These are phyloP conservation scores for Stephania cephalantha DNA, from an alignment of 164 flowering plant genomes.

Conservation along the genomic window DNA sequence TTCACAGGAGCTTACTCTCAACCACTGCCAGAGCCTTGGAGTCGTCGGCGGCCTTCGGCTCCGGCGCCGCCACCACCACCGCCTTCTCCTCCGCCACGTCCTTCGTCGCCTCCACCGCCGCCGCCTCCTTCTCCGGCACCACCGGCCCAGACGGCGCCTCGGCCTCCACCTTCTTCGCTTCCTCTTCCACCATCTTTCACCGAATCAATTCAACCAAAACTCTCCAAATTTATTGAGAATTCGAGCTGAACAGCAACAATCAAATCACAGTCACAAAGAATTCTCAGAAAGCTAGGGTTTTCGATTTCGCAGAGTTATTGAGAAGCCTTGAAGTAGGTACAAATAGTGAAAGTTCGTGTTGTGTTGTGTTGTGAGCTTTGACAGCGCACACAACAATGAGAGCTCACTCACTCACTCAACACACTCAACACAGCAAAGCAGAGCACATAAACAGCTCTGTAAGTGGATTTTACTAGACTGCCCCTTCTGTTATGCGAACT, in stretches of 20 bases:
- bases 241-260: background rate
- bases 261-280: background rate
- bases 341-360: background rate
- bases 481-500: background rate
- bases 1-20: constrained; percentile 21
- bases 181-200: constrained; percentile 24
- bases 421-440: background rate
- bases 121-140: background rate
- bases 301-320: background rate
- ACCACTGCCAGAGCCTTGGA: constrained; percentile 46
- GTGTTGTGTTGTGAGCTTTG: too few relatives aligned
- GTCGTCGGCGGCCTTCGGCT: constrained; percentile 34
- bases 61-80: constrained; percentile 23
- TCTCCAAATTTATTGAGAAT: background rate
- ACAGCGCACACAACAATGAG: too few relatives aligned
- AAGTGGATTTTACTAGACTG: background rate
- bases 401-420: background rate
- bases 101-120: constrained; percentile 17
- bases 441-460: background rate
- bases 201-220: background rate
- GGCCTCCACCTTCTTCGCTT: constrained; percentile 15
- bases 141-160: constrained; percentile 1
- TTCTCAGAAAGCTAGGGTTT: background rate
- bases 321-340: constrained; percentile 1
- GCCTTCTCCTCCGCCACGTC: constrained; percentile 39